Conservation (phyloP, 495 filamentous ascomycete genomes). For the Podospora fimiseda region DNA sequence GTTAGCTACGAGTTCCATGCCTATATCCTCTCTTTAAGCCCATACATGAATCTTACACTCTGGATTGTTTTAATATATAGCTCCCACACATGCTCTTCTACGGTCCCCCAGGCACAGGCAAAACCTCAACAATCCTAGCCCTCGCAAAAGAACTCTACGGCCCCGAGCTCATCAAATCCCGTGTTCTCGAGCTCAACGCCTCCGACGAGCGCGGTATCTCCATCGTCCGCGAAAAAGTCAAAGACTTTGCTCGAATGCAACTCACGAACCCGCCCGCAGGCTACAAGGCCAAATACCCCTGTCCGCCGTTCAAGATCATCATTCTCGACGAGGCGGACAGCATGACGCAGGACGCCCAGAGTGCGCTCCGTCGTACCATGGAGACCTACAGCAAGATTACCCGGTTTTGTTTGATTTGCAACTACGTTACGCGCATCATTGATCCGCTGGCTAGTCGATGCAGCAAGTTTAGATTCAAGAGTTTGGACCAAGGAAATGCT, state of each 20-base stretch:
- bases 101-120: slow-evolving; percentile 93
- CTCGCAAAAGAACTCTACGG: slow-evolving; percentile 97
- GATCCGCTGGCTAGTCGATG: slow-evolving; percentile 89
- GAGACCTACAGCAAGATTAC: slow-evolving; percentile 96
- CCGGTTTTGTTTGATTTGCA: slow-evolving; percentile 94
- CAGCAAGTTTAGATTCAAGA: slow-evolving; percentile 98
- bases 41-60: slow-evolving; percentile 4
- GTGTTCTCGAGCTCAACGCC: slow-evolving; percentile 96
- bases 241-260: slow-evolving; percentile 93
- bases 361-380: slow-evolving; percentile 88
- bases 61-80: too few species aligned
- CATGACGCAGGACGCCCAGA: slow-evolving; percentile 98
- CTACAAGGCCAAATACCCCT: slow-evolving; percentile 73
- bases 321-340: slow-evolving; percentile 95
- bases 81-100: slow-evolving; percentile 99
- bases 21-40: not conserved
- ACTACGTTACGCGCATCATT: slow-evolving; percentile 97
- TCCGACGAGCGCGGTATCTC: slow-evolving; percentile 97
- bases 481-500: slow-evolving; percentile 75
- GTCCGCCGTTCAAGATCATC: slow-evolving; percentile 97
- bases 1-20: slow-evolving; percentile 12
- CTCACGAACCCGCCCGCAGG: slow-evolving; percentile 69
- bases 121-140: slow-evolving; percentile 94
- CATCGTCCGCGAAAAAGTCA: slow-evolving; percentile 97
- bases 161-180: slow-evolving; percentile 84